Evolutionary conservation across 305 asterid genomes (phyloP).

Genomic region (Rubia balearica): DNA sequence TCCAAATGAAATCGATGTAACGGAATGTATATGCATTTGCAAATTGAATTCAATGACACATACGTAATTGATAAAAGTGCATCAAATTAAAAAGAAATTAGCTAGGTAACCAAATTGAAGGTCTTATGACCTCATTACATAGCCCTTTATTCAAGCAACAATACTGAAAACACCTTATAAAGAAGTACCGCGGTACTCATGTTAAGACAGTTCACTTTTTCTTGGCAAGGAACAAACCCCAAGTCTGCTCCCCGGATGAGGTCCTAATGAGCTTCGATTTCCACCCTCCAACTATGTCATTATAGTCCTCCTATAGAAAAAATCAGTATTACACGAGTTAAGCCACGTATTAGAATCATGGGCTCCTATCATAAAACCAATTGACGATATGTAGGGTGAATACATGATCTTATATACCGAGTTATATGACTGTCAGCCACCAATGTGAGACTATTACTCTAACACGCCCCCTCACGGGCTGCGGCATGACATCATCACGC

Average conservation of each 20-base stretch:
- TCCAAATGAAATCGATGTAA: not conserved
- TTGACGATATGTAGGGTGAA: no score
- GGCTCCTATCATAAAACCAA: no score
- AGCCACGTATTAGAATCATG: not conserved
- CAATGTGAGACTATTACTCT: no score
- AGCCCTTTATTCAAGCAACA: not conserved
- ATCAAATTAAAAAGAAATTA: not conserved
- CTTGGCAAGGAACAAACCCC: constrained; percentile 88
- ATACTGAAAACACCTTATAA: not conserved
- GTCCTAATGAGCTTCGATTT: constrained; percentile 72
- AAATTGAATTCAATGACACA: not conserved
- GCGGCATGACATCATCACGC: no score
- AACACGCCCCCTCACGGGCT: no score
- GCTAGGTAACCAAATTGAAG: not conserved
- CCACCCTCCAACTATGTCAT: constrained; percentile 91
- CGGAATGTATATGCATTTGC: not conserved
- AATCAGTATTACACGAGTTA: not conserved
- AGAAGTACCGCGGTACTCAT: not conserved
- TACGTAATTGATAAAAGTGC: not conserved
- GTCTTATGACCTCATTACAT: not conserved
- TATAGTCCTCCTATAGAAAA: constrained; percentile 59
- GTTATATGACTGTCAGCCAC: no score
- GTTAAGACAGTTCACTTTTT: constrained; percentile 31
- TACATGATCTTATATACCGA: no score
- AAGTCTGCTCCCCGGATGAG: constrained; percentile 85